Evolutionary conservation across 2,329 filamentous ascomycete genomes (phyloP), one percentile per base, ranked within the genome.

Genomic region (Spiromastix sp.): DNA sequence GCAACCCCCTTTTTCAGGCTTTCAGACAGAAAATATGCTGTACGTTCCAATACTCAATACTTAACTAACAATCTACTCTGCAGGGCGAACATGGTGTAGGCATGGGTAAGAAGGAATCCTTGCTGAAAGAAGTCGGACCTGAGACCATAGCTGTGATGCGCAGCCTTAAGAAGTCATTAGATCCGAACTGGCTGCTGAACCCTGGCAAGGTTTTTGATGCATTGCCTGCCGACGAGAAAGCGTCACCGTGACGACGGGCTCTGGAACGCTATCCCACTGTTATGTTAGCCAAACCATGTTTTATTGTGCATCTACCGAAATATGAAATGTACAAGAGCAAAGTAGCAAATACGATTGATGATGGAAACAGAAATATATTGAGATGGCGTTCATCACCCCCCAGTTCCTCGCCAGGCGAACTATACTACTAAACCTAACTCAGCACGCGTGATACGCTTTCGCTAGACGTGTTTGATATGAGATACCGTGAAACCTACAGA

Each of bases 131-230:
- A 57, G 73, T 94, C 12, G 86, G 86, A 0, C 62, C 74, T 2
- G 83, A 85, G 38, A 93, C 86, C 0, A 68, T 94, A 40, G 78
- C 72, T 12, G 79, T 93, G 15, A 94, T 94, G 86, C 79, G 76
- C 51, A 77, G 73, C 42, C 77, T 94, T 56, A 94, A 94, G 61
- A 59, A 65, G n/a, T 76, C 85, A 7, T 64, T 94, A 30, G 86
- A 94, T 63, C 86, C 86, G 1, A 61, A 78, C 32, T 93, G 86
- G 83, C 74, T 94, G 38, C 74, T 94, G 74, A 94, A 94, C 47
- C 86, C 86, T 0, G 85, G 85, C 1, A 93, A 93, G 65, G 89
- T 94, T 43, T 86, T 93, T 59, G 82, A 93, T 45, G 64, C 74
- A 36, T 47, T 26, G 21, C 40, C 22, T 6, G 41, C n/a, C n/a